Percentiles rank a stretch among this genome's conserved stretches.
Conservation (phyloP, 108 stramenopile genomes). For the Fragilaria radians region DNA sequence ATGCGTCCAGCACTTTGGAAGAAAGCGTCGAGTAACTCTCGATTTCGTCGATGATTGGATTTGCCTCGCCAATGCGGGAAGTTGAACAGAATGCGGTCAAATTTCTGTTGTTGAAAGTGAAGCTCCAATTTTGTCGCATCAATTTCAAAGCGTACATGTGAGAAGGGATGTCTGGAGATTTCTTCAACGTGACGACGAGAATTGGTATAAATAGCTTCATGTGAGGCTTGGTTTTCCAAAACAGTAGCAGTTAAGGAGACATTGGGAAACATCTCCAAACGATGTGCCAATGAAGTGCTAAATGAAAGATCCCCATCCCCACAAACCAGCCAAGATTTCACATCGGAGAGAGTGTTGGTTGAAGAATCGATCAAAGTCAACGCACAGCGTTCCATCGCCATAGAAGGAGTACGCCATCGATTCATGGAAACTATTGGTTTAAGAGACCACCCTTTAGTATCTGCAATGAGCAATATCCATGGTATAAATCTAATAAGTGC, state of each 20-base stretch:
- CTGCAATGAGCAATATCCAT: too few species aligned
- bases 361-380: background rate
- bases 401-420: background rate
- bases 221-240: constrained; percentile 57
- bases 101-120: constrained; percentile 32
- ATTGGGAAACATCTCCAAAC: constrained; percentile 20
- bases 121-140: constrained; percentile 53
- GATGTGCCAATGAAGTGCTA: constrained; percentile 39
- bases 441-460: too few species aligned
- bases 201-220: constrained; percentile 36
- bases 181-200: constrained; percentile 22
- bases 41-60: constrained; percentile 63
- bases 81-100: constrained; percentile 77
- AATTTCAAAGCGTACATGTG: constrained; percentile 46
- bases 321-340: constrained; percentile 38
- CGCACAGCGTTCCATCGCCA: background rate
- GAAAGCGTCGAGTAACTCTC: constrained; percentile 52
- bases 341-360: background rate
- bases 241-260: constrained; percentile 58
- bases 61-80: constrained; percentile 88
- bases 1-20: constrained; percentile 46
- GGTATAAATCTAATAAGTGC: too few species aligned
- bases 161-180: constrained; percentile 10
- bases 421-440: too few species aligned
- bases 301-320: constrained; percentile 84